Evolutionary conservation across 129 eudicot species (phyloP).

Genomic region (carrot (Daucus carota)): DNA sequence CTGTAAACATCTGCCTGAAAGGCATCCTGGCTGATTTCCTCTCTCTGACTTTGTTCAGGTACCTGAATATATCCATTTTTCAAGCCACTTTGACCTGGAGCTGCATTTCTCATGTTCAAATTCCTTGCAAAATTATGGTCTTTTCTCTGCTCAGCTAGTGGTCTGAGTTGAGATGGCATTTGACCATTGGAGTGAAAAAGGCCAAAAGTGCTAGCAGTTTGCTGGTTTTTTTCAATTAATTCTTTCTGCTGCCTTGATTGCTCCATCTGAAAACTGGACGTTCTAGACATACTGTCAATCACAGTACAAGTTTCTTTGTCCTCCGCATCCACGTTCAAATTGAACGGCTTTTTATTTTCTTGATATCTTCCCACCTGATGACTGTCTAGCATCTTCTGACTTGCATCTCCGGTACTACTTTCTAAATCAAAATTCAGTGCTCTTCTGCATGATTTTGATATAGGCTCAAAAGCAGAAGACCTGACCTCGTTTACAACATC

Average conservation of each 20-base stretch:
- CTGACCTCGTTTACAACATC: conserved; percentile 12
- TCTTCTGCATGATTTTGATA: conserved; percentile 39
- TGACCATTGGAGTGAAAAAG: background rate
- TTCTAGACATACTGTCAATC: conserved; percentile 21
- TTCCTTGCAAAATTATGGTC: conserved; percentile 44
- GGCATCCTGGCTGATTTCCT: conserved; percentile 1
- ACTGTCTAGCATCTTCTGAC: conserved; percentile 15
- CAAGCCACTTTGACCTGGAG: conserved; percentile 17
- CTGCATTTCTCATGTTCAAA: conserved; percentile 25
- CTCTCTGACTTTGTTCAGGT: conserved; percentile 19
- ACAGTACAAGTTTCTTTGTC: conserved; percentile 22
- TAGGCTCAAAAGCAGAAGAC: conserved; percentile 15
- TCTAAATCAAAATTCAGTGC: conserved; percentile 56
- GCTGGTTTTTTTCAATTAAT: conserved; percentile 15
- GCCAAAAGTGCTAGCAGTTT: conserved; percentile 10
- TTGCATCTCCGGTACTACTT: conserved; percentile 13
- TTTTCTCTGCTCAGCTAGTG: conserved; percentile 7
- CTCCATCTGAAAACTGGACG: conserved; percentile 23
- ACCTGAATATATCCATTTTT: conserved; percentile 21
- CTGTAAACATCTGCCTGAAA: conserved; percentile 19
- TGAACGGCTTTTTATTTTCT: conserved; percentile 11
- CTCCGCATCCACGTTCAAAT: conserved; percentile 27
- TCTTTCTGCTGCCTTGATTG: conserved; percentile 13
- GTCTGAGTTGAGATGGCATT: conserved; percentile 8
- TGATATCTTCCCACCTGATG: conserved; percentile 18